phyloP scores from a whole-genome alignment of 768 basidiomycete species.

The Suillus discolor region DNA sequence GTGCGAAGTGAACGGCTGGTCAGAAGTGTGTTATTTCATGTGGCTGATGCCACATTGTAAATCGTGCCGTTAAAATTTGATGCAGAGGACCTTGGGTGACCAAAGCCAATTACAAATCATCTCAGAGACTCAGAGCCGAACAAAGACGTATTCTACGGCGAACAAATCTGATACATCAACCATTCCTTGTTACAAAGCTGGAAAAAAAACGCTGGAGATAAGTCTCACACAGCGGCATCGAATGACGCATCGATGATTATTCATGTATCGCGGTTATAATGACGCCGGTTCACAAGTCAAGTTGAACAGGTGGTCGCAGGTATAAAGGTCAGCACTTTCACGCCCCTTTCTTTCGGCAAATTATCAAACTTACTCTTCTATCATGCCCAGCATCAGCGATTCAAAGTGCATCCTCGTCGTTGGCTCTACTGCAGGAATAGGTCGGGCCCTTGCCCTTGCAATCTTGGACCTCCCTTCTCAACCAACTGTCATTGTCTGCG shows the following conservation, averaged over 20 bases:
- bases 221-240: no score
- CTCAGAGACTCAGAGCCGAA: no score
- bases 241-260: no score
- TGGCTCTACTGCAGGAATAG: slow-evolving; percentile 62
- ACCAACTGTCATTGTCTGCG: slow-evolving; percentile 53
- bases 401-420: slow-evolving; percentile 54
- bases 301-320: not conserved
- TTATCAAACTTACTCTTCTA: not conserved
- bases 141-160: no score
- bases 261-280: slow-evolving; percentile 7
- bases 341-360: not conserved
- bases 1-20: not conserved
- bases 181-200: no score
- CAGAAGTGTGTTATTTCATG: not conserved
- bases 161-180: no score
- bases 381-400: slow-evolving; percentile 42
- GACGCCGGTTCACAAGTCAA: not conserved
- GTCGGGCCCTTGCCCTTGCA: slow-evolving; percentile 54
- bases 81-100: not conserved
- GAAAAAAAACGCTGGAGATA: no score
- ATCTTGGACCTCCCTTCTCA: slow-evolving; percentile 48
- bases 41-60: not conserved
- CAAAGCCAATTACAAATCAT: no score
- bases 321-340: not conserved
- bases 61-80: not conserved